Percentiles rank a stretch among this genome's conserved stretches.
These are phyloP conservation scores for Periconia sp. DNA, from an alignment of 2,329 filamentous ascomycete genomes.

Conservation along the genomic window DNA sequence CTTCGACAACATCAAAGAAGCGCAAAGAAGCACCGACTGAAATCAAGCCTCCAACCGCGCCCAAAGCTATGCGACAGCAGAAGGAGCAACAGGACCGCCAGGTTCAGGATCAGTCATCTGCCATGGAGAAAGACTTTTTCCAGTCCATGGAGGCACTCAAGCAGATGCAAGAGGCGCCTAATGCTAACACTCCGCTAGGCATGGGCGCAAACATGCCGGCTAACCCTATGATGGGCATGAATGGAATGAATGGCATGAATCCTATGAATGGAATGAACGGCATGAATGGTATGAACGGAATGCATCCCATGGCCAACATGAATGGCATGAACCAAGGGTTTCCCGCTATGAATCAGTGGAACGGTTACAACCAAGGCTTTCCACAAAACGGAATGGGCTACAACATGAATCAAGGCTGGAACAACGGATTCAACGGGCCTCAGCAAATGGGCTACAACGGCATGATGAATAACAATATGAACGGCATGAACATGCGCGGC, in stretches of 20 bases:
- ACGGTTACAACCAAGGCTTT: conserved; percentile 12
- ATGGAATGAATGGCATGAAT: conserved; percentile 24
- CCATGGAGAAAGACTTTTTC: conserved; percentile 45
- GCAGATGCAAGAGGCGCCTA: conserved; percentile 17
- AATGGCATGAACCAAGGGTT: conserved; percentile 5
- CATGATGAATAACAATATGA: conserved; percentile 10
- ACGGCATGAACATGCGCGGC: conserved; percentile 3
- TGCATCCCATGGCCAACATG: conserved; percentile 11
- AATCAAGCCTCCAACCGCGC: conserved; percentile 49
- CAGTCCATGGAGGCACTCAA: conserved; percentile 50
- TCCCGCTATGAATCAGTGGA: conserved; percentile 7
- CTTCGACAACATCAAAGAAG: conserved; percentile 64
- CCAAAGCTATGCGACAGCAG: conserved; percentile 48
- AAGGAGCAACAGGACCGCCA: conserved; percentile 40
- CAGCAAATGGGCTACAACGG: conserved; percentile 6
- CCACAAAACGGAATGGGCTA: conserved; percentile 20
- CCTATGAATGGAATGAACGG: conserved; percentile 38
- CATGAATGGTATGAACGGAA: conserved; percentile 32
- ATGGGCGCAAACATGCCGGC: conserved; percentile 19
- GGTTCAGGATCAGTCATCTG: conserved; percentile 56
- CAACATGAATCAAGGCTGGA: conserved; percentile 13
- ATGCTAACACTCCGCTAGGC: conserved; percentile 38
- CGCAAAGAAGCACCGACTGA: conserved; percentile 74
- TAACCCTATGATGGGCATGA: conserved; percentile 45
- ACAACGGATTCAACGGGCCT: conserved; percentile 4